Base-by-base conservation (phyloP, 2,329 filamentous ascomycete genomes). In the Zymoseptoria pseudotritici region DNA sequence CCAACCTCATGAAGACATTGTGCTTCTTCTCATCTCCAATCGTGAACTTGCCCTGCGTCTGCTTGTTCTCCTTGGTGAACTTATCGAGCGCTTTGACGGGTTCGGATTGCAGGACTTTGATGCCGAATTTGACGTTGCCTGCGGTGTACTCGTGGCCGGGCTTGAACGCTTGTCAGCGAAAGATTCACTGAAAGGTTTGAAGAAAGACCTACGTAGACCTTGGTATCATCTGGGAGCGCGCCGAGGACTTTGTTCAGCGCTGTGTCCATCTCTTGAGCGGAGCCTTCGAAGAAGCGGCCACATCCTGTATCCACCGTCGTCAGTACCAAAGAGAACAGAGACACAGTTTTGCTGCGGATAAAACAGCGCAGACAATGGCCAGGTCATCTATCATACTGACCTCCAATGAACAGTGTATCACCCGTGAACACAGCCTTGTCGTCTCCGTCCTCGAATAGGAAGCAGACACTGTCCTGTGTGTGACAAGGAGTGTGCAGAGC, bases 91-190 rank as follows among this genome's bases (percentile, higher is more conserved):
- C 88, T 79, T 89, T 86, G 63, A 97, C 85, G 0, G 89, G 81
- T 54, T 89, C 86, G 50, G 83, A 88, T 69, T 90, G 85, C 58
- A 88, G 78, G 17, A 97, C 88, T 2, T 87, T 88, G 61, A 88
- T 77, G 54, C 85, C 87, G 72, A 99, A 99, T 73, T 91, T 91
- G 70, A 94, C 91, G 71, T 99, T 99, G 56, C 88, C 83, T 76
- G 94, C 96, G n/a, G 94, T 99, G 78, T 99, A 99, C 75, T 97
- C 94, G 70, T 99, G 94, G 3, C 94, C 94, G 19, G 93, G 92
- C 87, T 93, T 58, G 31, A 57, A 20, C n/a, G 26, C 22, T 31
- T 10, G n/a, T 58, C 10, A 54, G 53, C 20, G 54, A n/a, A 7
- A n/a, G 53, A 29, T 19, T 17, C 11, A 24, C 26, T 1, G 7